Base-by-base conservation (phyloP, 2,329 filamentous ascomycete species). In the Cladosporium sphaerospermum region DNA sequence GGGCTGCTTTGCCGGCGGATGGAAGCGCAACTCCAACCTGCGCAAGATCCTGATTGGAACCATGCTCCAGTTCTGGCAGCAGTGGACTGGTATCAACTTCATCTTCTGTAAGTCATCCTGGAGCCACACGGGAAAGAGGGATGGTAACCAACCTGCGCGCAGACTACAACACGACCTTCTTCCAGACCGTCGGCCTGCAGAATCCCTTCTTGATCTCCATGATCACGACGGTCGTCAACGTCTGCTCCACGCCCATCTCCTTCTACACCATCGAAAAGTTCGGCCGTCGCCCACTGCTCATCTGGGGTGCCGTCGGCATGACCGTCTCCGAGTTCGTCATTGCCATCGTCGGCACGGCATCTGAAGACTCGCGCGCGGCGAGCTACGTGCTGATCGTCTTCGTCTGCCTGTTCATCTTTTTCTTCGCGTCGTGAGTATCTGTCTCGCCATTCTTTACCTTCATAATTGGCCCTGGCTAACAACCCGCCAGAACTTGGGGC, bases 401-500 rank as follows among this genome's bases (percentile, higher is more conserved):
- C 73, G 92, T 93, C 66, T 88, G 86, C 74, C 83, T 95, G 73
- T 93, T 91, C 79, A 89, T 96, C 77, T 90, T 88, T 79, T 92
- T 85, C 78, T 96, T 95, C 69, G 89, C 89, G 45, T 83, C 81
- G 52, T 50, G 40, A 52, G 48, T 53, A 19, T 33, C 14, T 34
- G 40, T 36, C 40, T 2, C 9, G 4, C 2, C 28, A 19, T 16
- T 13, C 11, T 18, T 14, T 14, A 8, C 8, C 6, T 34, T 14
- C 31, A 3, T 11, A 3, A 16, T 13, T 9, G 13, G n/a, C 11
- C 3, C 28, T 6, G 9, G 39, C 52, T 54, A 28, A 56, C 45
- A 10, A 10, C 14, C 7, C 31, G 32, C 42, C 37, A 51, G 48
- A 18, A 54, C 52, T 8, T 57, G 55, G 58, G 89, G 89, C 49